These are phyloP conservation scores for Peltaster fructicola DNA, from an alignment of 2,329 filamentous ascomycete species.

Conservation along the genomic window DNA sequence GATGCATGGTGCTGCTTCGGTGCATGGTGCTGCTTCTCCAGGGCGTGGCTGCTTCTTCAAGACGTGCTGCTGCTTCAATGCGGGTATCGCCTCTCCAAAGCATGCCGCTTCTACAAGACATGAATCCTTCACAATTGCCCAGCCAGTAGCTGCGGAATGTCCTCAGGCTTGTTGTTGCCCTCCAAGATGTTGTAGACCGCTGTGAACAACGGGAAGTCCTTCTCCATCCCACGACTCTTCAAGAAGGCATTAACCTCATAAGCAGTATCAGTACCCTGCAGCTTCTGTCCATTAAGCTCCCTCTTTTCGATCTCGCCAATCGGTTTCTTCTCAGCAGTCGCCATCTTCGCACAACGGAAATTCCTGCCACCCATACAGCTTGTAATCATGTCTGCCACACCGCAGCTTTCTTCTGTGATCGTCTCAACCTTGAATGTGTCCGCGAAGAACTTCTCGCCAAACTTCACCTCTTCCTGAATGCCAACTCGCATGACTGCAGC, in stretches of 20 bases:
- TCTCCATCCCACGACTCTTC: conserved; percentile 56
- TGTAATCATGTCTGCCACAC: conserved; percentile 89
- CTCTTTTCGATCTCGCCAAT: conserved; percentile 77
- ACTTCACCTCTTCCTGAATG: conserved; percentile 89
- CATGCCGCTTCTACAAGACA: no score
- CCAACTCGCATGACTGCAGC: conserved; percentile 96
- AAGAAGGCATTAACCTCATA: conserved; percentile 83
- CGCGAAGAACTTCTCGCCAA: conserved; percentile 83
- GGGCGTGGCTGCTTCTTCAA: no score
- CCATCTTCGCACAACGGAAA: conserved; percentile 81
- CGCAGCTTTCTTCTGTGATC: conserved; percentile 92
- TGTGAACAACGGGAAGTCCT: conserved; percentile 82
- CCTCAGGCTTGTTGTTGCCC: conserved; percentile 57
- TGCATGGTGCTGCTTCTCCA: no score
- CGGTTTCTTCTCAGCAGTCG: conserved; percentile 57
- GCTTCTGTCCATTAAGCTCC: conserved; percentile 89
- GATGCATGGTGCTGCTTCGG: no score
- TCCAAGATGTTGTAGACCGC: conserved; percentile 69
- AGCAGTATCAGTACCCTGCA: conserved; percentile 86
- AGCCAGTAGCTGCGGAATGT: conserved; percentile 55
- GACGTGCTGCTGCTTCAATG: no score
- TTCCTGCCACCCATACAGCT: conserved; percentile 85
- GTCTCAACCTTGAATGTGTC: conserved; percentile 65
- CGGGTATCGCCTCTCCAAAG: no score
- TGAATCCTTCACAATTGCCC: no score